phyloP scores from a whole-genome alignment of 768 basidiomycete species.

The Gautieria morchelliformis region DNA sequence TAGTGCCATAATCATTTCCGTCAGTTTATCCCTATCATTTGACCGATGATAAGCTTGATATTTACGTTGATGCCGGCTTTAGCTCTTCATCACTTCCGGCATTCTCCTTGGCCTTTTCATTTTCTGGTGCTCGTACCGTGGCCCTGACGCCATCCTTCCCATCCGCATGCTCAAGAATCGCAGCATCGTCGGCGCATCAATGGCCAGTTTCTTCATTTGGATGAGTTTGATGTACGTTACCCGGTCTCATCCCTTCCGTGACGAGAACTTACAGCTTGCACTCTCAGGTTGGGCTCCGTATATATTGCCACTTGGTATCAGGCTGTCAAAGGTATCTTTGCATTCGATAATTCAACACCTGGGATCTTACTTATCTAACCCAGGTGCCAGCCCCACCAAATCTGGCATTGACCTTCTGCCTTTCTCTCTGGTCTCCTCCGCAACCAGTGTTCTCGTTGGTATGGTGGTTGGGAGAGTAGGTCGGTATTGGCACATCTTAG shows the following conservation, averaged over 20 bases:
- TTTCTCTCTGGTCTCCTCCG: not conserved
- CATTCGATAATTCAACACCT: not conserved
- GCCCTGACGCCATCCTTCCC: conserved; percentile 2
- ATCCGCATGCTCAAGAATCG: conserved; percentile 3
- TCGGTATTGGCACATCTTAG: not conserved
- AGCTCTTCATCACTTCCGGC: conserved; percentile 2
- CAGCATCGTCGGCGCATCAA: not conserved
- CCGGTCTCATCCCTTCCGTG: not conserved
- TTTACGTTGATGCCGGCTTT: not conserved
- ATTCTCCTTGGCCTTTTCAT: conserved; percentile 1
- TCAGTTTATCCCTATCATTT: not conserved
- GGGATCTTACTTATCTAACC: too few relatives aligned
- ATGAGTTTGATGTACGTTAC: conserved; percentile 3
- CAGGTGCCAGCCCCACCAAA: conserved; percentile 4
- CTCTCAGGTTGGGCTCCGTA: conserved; percentile 1
- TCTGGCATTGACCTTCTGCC: conserved; percentile 6
- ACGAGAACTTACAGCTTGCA: not conserved
- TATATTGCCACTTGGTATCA: conserved; percentile 9
- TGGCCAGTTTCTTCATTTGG: conserved; percentile 4
- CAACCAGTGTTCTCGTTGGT: not conserved
- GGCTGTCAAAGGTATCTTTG: conserved; percentile 2
- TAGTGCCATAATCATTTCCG: conserved; percentile 6
- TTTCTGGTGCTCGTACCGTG: conserved; percentile 2
- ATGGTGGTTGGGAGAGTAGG: conserved; percentile 5
- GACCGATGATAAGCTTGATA: not conserved